A percentile compares a stretch with the other conserved stretches of the same genome.
These are phyloP conservation scores for Neonectria sp. DNA, from an alignment of 2,329 filamentous ascomycete genomes.

Conservation along the genomic window DNA sequence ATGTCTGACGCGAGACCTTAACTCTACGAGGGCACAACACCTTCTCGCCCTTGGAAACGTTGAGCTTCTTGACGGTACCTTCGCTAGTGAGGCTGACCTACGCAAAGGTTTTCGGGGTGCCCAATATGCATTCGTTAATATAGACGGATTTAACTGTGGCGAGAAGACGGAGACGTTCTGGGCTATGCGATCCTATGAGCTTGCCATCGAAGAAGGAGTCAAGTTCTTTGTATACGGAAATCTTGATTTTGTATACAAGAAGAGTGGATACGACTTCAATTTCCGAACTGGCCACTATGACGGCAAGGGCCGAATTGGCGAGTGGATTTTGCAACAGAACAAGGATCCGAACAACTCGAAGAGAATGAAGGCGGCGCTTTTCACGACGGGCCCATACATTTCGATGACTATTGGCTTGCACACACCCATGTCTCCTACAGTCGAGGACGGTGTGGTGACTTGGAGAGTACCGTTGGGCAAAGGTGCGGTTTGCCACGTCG, in stretches of 20 bases:
- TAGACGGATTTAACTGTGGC: conserved; percentile 28
- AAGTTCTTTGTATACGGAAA: conserved; percentile 64
- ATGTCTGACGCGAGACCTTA: conserved; percentile 24
- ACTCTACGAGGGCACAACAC: background rate
- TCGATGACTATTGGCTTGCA: conserved; percentile 8
- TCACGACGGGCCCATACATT: conserved; percentile 33
- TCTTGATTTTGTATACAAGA: conserved; percentile 65
- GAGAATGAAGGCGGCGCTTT: conserved; percentile 15
- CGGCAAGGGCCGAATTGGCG: conserved; percentile 60
- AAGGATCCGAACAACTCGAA: conserved; percentile 2
- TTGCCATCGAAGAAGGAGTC: conserved; percentile 38
- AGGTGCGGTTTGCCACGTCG: conserved; percentile 23
- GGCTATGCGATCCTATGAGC: conserved; percentile 20
- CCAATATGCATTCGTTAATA: conserved; percentile 30
- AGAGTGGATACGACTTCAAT: conserved; percentile 61
- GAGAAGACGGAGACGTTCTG: conserved; percentile 36
- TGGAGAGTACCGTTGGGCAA: conserved; percentile 26
- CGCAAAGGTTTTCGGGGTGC: conserved; percentile 17
- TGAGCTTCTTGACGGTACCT: conserved; percentile 12
- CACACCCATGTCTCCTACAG: conserved; percentile 2
- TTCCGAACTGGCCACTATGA: conserved; percentile 66
- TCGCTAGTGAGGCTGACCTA: conserved; percentile 20
- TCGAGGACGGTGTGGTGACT: conserved; percentile 27
- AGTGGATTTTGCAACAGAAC: conserved; percentile 60
- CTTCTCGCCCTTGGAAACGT: background rate